These are phyloP conservation scores for Pythium coloratum DNA, from an alignment of 352 stramenopile genomes.

Conservation along the genomic window DNA sequence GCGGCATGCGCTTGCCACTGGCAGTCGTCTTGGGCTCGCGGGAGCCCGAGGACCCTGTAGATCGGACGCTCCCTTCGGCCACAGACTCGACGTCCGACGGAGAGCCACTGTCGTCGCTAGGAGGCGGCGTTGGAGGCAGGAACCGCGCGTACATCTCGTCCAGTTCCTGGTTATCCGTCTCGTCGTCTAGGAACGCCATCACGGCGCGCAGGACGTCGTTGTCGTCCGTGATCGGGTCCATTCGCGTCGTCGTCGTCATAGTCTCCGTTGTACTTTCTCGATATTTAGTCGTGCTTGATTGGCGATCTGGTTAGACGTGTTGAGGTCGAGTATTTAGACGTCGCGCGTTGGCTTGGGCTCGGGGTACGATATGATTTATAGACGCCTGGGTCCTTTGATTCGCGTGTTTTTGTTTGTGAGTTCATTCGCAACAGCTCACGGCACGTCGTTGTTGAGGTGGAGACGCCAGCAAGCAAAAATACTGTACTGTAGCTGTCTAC, in stretches of 20 bases:
- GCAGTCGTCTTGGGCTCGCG: background rate
- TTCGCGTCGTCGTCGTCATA: background rate
- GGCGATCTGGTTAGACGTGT: too few relatives aligned
- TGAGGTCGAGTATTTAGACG: too few relatives aligned
- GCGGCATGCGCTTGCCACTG: background rate
- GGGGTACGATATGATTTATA: too few relatives aligned
- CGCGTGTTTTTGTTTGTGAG: too few relatives aligned
- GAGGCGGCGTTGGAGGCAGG: background rate
- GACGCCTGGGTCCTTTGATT: too few relatives aligned
- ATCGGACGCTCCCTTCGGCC: background rate
- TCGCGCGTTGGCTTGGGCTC: too few relatives aligned
- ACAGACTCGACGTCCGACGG: slow-evolving; percentile 9
- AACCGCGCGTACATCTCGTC: background rate
- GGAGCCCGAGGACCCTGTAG: background rate
- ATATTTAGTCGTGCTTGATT: too few relatives aligned
- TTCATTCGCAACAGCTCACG: too few relatives aligned
- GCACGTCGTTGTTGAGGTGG: too few relatives aligned
- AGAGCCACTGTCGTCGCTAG: slow-evolving; percentile 2
- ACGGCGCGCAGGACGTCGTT: slow-evolving; percentile 17
- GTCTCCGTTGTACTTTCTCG: background rate
- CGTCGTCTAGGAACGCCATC: slow-evolving; percentile 15
- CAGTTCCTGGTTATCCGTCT: background rate
- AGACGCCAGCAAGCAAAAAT: too few relatives aligned
- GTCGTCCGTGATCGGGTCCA: slow-evolving; percentile 5
- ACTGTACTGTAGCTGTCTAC: too few relatives aligned